Evolutionary conservation across 2,329 filamentous ascomycete genomes (phyloP).

Genomic region (Cytospora piceicola): DNA sequence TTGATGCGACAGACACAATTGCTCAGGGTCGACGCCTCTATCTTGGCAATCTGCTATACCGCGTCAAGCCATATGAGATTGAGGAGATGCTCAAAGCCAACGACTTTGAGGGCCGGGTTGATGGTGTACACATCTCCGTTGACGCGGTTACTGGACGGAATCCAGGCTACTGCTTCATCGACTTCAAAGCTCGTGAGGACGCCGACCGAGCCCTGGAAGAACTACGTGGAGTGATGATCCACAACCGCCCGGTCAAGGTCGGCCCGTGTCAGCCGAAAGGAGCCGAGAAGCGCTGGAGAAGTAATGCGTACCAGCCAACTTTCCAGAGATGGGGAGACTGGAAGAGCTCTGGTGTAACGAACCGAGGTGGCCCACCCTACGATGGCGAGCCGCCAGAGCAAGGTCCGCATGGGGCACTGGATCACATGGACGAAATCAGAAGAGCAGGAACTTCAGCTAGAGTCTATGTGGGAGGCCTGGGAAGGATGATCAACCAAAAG

Average conservation of each 20-base stretch:
- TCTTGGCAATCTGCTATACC: constrained; percentile 66
- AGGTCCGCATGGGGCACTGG: constrained; percentile 36
- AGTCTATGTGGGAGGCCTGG: constrained; percentile 56
- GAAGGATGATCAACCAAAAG: constrained; percentile 52
- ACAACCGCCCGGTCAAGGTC: constrained; percentile 64
- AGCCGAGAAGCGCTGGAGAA: background rate
- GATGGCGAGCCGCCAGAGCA: constrained; percentile 32
- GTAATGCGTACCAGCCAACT: constrained; percentile 33
- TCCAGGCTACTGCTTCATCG: constrained; percentile 62
- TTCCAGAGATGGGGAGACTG: constrained; percentile 52
- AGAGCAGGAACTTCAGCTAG: constrained; percentile 44
- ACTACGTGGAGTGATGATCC: constrained; percentile 58
- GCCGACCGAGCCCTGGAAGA: constrained; percentile 62
- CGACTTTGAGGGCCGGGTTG: constrained; percentile 47
- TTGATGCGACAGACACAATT: background rate
- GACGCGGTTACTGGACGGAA: constrained; percentile 71
- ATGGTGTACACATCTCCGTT: constrained; percentile 67
- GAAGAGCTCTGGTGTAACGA: constrained; percentile 33
- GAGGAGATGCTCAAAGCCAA: constrained; percentile 40
- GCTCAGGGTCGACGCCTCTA: constrained; percentile 54
- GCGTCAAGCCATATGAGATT: constrained; percentile 48
- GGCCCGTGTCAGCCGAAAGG: constrained; percentile 65
- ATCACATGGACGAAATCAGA: constrained; percentile 40
- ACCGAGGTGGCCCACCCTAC: background rate
- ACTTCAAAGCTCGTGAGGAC: constrained; percentile 57